Evolutionary conservation across 2,329 filamentous ascomycete genomes (phyloP).

Genomic region (Albophoma yamanashiensis): DNA sequence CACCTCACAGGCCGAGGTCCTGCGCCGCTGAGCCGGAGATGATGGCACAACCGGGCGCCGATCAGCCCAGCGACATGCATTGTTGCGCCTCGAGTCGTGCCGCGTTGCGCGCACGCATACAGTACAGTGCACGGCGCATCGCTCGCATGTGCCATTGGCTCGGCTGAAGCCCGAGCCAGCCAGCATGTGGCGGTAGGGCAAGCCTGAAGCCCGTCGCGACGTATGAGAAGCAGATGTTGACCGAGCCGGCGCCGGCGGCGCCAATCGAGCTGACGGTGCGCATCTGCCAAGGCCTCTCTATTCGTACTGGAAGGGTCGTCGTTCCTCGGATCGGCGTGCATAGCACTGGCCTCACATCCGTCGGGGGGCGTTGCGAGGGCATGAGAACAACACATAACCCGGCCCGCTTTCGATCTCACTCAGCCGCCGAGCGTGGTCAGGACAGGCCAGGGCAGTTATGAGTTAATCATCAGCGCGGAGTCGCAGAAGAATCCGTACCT

Average conservation of each 20-base stretch:
- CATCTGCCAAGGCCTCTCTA: not conserved
- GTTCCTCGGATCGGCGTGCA: not conserved
- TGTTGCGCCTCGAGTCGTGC: not conserved
- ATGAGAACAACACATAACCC: not conserved
- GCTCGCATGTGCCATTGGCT: not conserved
- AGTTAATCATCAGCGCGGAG: not conserved
- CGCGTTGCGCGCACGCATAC: not conserved
- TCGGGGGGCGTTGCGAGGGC: not conserved
- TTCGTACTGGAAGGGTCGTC: not conserved
- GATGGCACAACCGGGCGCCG: not conserved
- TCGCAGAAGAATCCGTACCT: too few relatives aligned
- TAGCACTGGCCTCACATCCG: not conserved
- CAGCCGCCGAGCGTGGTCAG: not conserved
- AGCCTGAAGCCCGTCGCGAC: not conserved
- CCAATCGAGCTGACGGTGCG: not conserved
- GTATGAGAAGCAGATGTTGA: not conserved
- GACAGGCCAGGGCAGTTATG: not conserved
- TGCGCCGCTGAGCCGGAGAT: not conserved
- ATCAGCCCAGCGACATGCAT: not conserved
- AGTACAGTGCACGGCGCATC: not conserved
- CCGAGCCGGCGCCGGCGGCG: not conserved
- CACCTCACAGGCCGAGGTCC: conserved; percentile 1
- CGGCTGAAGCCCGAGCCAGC: not conserved
- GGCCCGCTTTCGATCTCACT: not conserved
- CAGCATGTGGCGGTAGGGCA: not conserved